Evolutionary conservation across 1,139 yeast genomes (phyloP).

Genomic region (Scheffersomyces insectosa): DNA sequence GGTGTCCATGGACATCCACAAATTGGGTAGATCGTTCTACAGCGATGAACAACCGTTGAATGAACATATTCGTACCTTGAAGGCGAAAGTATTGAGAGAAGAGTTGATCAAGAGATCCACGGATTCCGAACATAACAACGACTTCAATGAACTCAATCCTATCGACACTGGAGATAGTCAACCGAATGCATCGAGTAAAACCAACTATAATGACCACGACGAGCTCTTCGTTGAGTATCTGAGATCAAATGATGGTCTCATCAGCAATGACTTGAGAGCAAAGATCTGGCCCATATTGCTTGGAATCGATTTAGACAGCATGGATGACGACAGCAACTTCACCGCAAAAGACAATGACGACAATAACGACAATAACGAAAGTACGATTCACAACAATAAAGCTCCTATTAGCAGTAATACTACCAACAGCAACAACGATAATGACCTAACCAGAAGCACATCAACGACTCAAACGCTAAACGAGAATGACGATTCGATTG

Average conservation of each 20-base stretch:
- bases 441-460: neutral
- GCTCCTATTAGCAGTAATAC: too few species aligned
- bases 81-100: conserved; percentile 39
- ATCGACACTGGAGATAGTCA: neutral
- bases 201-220: conserved; percentile 1
- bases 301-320: conserved; percentile 13
- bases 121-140: conserved; percentile 7
- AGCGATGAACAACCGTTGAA: conserved; percentile 42
- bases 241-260: conserved; percentile 51
- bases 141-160: neutral
- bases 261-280: conserved; percentile 40
- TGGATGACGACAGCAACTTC: neutral
- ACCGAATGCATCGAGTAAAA: neutral
- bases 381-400: too few species aligned
- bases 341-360: too few species aligned
- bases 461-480: too few species aligned
- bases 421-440: neutral
- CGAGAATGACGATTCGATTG: too few species aligned
- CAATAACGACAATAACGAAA: too few species aligned
- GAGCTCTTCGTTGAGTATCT: conserved; percentile 32
- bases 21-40: conserved; percentile 51
- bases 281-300: conserved; percentile 52
- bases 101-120: conserved; percentile 32
- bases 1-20: conserved; percentile 52
- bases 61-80: conserved; percentile 39